Conservation (phyloP, 495 filamentous ascomycete species). For the Platismatia glauca region DNA sequence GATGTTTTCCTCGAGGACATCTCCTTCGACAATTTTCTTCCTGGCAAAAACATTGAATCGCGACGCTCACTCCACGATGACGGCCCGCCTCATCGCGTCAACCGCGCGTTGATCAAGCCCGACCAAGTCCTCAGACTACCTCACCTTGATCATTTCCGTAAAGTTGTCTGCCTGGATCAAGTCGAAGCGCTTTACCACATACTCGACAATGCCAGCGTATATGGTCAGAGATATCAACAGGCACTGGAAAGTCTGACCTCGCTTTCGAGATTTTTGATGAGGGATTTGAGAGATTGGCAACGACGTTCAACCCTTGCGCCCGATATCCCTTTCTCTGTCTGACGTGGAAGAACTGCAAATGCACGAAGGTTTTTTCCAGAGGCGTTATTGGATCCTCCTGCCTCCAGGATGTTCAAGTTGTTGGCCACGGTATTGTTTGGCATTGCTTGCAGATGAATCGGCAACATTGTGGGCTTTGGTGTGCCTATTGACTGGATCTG, state of each 20-base stretch:
- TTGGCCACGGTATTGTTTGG: too few relatives aligned
- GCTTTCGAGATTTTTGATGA: constrained; percentile 5
- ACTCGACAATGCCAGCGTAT: not conserved
- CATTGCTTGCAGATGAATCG: too few relatives aligned
- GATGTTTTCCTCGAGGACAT: not conserved
- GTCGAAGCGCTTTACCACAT: constrained; percentile 11
- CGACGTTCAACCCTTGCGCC: not conserved
- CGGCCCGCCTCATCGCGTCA: constrained; percentile 4
- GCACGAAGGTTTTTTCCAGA: too few relatives aligned
- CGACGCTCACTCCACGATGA: not conserved
- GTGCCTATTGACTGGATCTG: too few relatives aligned
- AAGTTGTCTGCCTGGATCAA: constrained; percentile 12
- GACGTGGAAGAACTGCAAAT: not conserved
- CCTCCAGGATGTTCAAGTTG: too few relatives aligned
- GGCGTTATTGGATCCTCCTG: too few relatives aligned
- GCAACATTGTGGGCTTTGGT: too few relatives aligned
- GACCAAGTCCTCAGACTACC: constrained; percentile 9
- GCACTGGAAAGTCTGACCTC: constrained; percentile 1
- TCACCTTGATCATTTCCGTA: not conserved
- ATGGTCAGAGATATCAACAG: not conserved
- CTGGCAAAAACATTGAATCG: not conserved
- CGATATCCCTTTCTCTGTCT: not conserved
- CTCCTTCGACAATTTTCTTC: constrained; percentile 16
- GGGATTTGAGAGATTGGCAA: constrained; percentile 7
- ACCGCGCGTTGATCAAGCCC: constrained; percentile 7